phyloP scores from a whole-genome alignment of 495 filamentous ascomycete genomes.

The Xylaria nigripes region DNA sequence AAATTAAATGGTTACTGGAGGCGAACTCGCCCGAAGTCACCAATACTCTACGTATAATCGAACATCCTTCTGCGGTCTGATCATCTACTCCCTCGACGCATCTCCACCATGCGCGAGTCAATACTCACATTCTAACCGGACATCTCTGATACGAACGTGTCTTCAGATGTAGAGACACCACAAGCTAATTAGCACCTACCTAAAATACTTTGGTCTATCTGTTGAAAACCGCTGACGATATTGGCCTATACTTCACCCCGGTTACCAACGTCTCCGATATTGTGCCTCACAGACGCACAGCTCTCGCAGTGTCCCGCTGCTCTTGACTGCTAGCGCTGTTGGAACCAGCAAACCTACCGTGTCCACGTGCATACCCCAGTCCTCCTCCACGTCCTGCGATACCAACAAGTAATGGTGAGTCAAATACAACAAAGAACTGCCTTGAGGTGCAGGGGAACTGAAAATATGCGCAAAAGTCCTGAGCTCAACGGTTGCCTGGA shows the following conservation, averaged over 20 bases:
- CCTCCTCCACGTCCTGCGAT: not conserved
- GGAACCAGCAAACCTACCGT: not conserved
- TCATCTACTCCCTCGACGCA: not conserved
- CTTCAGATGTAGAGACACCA: not conserved
- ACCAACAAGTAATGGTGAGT: not conserved
- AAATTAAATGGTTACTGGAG: not conserved
- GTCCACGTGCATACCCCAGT: not conserved
- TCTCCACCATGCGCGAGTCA: not conserved
- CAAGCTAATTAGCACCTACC: not conserved
- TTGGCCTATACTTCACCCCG: not conserved
- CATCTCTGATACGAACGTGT: not conserved
- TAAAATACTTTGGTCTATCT: not conserved
- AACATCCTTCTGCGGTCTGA: not conserved
- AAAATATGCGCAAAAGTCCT: not conserved
- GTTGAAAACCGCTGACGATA: not conserved
- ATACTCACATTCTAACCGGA: not conserved
- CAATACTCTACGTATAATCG: not conserved
- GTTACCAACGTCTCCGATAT: not conserved
- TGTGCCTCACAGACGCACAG: not conserved
- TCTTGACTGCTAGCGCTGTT: not conserved
- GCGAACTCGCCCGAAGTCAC: not conserved
- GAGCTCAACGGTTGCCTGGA: not conserved
- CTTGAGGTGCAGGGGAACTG: constrained; percentile 1
- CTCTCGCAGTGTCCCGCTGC: not conserved
- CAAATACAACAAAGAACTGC: not conserved